Evolutionary conservation across 2,329 filamentous ascomycete genomes (phyloP).

Genomic region (Pseudonectria foliicola): DNA sequence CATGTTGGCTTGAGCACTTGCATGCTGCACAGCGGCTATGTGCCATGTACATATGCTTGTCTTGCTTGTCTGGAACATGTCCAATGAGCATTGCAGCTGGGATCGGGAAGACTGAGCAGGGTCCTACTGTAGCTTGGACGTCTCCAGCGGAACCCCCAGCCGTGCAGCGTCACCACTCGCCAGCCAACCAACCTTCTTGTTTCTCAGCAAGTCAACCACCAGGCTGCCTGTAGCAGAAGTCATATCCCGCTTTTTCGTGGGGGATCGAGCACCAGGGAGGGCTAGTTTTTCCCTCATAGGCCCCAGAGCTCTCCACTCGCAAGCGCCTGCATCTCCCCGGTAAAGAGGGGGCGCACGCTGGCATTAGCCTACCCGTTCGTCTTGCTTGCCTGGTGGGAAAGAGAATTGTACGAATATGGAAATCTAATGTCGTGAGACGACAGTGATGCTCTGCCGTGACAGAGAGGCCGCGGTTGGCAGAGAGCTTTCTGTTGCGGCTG

Average conservation of each 20-base stretch:
- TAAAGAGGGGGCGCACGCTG: constrained; percentile 19
- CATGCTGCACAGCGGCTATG: constrained; percentile 37
- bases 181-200: constrained; percentile 1
- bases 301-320: constrained; percentile 12
- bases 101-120: constrained; percentile 20
- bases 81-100: constrained; percentile 24
- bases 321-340: constrained; percentile 2
- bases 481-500: too few relatives aligned
- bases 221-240: constrained; percentile 6
- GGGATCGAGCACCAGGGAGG: constrained; percentile 8
- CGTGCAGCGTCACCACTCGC: constrained; percentile 13
- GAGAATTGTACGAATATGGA: constrained; percentile 14
- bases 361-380: constrained; percentile 29
- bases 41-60: too few relatives aligned
- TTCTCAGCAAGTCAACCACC: constrained; percentile 13
- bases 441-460: too few relatives aligned
- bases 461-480: too few relatives aligned
- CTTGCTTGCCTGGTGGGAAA: constrained; percentile 22
- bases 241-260: constrained; percentile 12
- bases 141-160: constrained; percentile 22
- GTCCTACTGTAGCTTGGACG: constrained; percentile 20
- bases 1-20: constrained; percentile 32
- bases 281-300: constrained; percentile 19
- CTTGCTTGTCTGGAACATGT: constrained; percentile 26
- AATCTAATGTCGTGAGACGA: constrained; percentile 7